Percentiles rank a stretch among this genome's conserved stretches.
Evolutionary conservation across 352 stramenopile species (phyloP).

Genomic region (Saprolegnia parasitica): DNA sequence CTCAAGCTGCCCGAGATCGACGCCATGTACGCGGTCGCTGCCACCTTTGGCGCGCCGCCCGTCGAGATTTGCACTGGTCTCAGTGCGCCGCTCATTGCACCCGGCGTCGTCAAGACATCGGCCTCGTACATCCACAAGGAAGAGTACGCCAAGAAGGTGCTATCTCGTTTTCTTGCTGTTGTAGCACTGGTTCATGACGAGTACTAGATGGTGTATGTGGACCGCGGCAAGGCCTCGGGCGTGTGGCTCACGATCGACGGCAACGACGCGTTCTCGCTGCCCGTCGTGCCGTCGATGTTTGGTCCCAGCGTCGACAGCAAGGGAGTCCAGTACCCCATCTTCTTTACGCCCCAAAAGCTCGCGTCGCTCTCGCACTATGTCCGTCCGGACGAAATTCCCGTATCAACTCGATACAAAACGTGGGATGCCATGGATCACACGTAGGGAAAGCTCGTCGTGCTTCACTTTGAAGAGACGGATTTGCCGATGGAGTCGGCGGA

Average conservation of each 20-base stretch:
- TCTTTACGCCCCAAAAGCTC: slow-evolving; percentile 65
- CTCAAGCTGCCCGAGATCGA: slow-evolving; percentile 39
- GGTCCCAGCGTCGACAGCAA: slow-evolving; percentile 39
- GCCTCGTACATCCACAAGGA: slow-evolving; percentile 25
- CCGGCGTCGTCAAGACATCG: slow-evolving; percentile 18
- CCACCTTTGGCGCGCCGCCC: slow-evolving; percentile 48
- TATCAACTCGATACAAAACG: background rate
- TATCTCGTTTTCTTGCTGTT: no score
- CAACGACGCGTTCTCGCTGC: slow-evolving; percentile 40
- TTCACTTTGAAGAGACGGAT: slow-evolving; percentile 63
- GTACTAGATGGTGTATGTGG: slow-evolving; percentile 50
- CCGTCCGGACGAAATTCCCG: slow-evolving; percentile 55
- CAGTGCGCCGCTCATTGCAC: slow-evolving; percentile 21
- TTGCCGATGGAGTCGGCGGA: slow-evolving; percentile 48
- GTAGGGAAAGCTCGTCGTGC: slow-evolving; percentile 50
- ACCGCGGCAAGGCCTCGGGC: slow-evolving; percentile 51
- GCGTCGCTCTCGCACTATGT: slow-evolving; percentile 56
- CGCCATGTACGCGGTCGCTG: slow-evolving; percentile 37
- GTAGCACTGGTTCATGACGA: slow-evolving; percentile 37
- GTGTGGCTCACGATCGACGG: slow-evolving; percentile 46
- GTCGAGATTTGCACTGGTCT: slow-evolving; percentile 23
- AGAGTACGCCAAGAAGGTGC: slow-evolving; percentile 26
- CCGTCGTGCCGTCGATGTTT: slow-evolving; percentile 52
- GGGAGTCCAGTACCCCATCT: slow-evolving; percentile 36
- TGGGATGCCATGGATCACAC: background rate